These are phyloP conservation scores for Cordyceps javanica DNA, from an alignment of 2,329 filamentous ascomycete species.

Conservation along the genomic window DNA sequence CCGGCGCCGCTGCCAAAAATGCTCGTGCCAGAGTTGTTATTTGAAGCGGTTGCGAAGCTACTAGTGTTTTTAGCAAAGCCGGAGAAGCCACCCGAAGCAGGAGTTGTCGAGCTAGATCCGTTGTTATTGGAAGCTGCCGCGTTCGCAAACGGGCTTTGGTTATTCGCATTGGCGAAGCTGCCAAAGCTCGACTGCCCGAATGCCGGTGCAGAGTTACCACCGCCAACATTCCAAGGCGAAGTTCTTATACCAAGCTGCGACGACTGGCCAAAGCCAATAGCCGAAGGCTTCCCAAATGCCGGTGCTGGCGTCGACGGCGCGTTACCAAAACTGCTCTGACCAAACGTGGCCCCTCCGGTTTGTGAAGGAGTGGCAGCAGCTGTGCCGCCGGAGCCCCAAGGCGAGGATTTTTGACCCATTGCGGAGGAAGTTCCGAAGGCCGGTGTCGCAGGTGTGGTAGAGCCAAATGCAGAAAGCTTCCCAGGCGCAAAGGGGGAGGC, in stretches of 20 bases:
- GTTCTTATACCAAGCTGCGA: constrained; percentile 40
- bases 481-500: constrained; percentile 25
- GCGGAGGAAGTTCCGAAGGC: constrained; percentile 43
- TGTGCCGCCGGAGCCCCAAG: constrained; percentile 37
- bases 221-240: constrained; percentile 46
- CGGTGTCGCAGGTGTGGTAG: constrained; percentile 29
- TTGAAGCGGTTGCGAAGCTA: constrained; percentile 47
- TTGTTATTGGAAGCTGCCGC: constrained; percentile 15
- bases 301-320: constrained; percentile 31
- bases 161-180: constrained; percentile 30
- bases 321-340: constrained; percentile 38
- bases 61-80: constrained; percentile 49
- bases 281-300: constrained; percentile 43
- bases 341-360: constrained; percentile 35
- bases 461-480: constrained; percentile 33
- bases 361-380: constrained; percentile 25
- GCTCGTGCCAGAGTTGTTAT: constrained; percentile 28
- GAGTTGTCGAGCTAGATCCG: constrained; percentile 10
- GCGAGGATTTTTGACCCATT: constrained; percentile 45
- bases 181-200: constrained; percentile 52
- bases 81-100: constrained; percentile 42
- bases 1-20: constrained; percentile 29
- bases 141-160: constrained; percentile 33
- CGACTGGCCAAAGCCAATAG: constrained; percentile 49
- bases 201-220: constrained; percentile 29